Evolutionary conservation across 2,329 filamentous ascomycete genomes (phyloP), one percentile per base, ranked within the genome.

Genomic region (Ophiocordyceps camponoti-leonardi): DNA sequence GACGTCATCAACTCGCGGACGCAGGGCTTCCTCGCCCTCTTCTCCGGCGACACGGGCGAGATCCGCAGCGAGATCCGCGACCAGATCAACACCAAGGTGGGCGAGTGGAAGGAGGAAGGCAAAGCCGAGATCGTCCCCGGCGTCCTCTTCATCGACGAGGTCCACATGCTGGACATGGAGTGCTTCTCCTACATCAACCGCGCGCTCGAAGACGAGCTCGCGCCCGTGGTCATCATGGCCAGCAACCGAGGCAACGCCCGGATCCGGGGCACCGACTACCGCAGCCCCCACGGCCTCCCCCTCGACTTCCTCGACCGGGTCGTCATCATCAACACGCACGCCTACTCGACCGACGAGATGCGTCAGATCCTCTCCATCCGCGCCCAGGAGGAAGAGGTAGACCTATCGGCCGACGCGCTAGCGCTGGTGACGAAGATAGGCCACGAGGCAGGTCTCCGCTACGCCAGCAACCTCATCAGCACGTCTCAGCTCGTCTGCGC

Each of bases 151-250:
- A 94, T 98, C 57, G 92, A 98, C 58, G 92, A 98, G 68, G 90
- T 98, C 6, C 92, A 98, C 71, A 96, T 98, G 90, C 83, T 98
- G 47, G 92, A 98, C 62, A 95, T 96, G 52, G 92, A 98, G 65
- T 96, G 90, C 69, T 98, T 94, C 71, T 93, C 87, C 41, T 98
- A 94, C 70, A 83, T 98, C 72, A 98, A 98, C 70, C 84, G 92
- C 45, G 92, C 92, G 1, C 73, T 98, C 41, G 92, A 98, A 66
- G 86, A 88, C 49, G 87, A 96, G 56, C 75, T 98, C 30, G 87
- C 92, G 1, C 92, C 92, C 37, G 88, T 98, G 52, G 88, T 98
- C 62, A 98, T 98, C 66, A 98, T 98, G 92, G 92, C 92, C 46
- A 94, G 85, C 72, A 98, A 98, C 69, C 77, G 92, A 49, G 92